Percentiles rank a stretch among this genome's conserved stretches.
These are phyloP conservation scores for Dactylorhiza incarnata DNA, from an alignment of 106 monocot genomes.

Conservation along the genomic window DNA sequence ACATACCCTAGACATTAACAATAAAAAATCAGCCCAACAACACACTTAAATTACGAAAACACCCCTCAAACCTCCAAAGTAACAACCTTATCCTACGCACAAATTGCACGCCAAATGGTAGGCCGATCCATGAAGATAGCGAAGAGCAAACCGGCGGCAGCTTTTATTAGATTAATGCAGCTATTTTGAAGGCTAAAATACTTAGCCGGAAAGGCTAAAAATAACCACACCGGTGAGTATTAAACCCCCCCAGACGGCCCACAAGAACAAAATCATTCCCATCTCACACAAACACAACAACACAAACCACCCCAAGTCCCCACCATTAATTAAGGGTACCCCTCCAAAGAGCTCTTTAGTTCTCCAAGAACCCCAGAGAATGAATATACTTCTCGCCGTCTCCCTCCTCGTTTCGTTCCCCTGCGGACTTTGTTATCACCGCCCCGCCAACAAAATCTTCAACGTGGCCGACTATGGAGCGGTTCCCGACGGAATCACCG, in stretches of 20 bases:
- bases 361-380: not conserved
- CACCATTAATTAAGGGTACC: too few relatives aligned
- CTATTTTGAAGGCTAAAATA: too few relatives aligned
- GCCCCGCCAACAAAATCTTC: not conserved
- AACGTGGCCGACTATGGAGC: conserved; percentile 12
- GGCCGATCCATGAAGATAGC: too few relatives aligned
- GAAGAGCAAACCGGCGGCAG: too few relatives aligned
- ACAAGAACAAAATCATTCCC: not conserved
- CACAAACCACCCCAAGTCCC: not conserved
- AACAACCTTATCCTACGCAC: too few relatives aligned
- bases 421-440: not conserved
- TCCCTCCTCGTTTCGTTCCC: not conserved
- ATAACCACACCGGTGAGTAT: not conserved
- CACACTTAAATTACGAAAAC: too few relatives aligned
- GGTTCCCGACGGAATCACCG: conserved; percentile 4
- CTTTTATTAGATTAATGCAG: too few relatives aligned
- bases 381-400: not conserved
- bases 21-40: too few relatives aligned
- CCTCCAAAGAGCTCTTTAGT: not conserved
- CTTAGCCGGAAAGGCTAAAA: not conserved
- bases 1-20: too few relatives aligned
- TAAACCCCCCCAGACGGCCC: not conserved
- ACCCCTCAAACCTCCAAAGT: too few relatives aligned
- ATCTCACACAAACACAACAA: not conserved
- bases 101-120: too few relatives aligned